A percentile compares a stretch with the other conserved stretches of the same genome.
phyloP scores from a whole-genome alignment of 495 filamentous ascomycete species.

The Parachaetomium inaequale region DNA sequence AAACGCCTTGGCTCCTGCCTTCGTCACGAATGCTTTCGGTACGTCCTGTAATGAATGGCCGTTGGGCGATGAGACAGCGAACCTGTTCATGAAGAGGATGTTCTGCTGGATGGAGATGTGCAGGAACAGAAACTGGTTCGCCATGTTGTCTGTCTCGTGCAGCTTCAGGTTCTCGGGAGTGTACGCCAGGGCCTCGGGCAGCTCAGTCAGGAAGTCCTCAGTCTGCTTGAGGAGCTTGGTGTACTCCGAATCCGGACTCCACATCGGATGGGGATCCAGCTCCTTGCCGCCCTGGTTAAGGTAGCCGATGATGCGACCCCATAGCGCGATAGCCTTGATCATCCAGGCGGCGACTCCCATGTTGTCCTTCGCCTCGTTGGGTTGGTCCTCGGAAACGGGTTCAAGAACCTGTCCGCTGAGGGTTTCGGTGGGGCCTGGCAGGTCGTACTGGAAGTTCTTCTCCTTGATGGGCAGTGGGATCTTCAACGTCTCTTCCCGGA shows the following conservation, averaged over 20 bases:
- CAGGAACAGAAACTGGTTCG: conserved; percentile 91
- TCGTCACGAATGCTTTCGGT: conserved; percentile 74
- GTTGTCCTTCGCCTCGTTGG: conserved; percentile 70
- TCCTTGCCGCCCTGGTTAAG: conserved; percentile 89
- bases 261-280: conserved; percentile 69
- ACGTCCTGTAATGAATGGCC: conserved; percentile 67
- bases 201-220: conserved; percentile 61
- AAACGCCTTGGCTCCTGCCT: conserved; percentile 70
- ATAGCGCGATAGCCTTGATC: conserved; percentile 78
- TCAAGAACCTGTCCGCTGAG: conserved; percentile 70
- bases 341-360: conserved; percentile 95
- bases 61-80: conserved; percentile 71
- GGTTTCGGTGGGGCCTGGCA: conserved; percentile 82
- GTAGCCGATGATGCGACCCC: conserved; percentile 87
- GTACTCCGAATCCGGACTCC: conserved; percentile 77
- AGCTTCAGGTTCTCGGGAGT: conserved; percentile 77
- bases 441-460: conserved; percentile 84
- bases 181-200: conserved; percentile 70
- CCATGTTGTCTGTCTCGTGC: conserved; percentile 77
- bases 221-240: conserved; percentile 65
- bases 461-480: conserved; percentile 91
- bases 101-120: conserved; percentile 89
- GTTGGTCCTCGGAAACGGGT: conserved; percentile 55
- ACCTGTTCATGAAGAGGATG: conserved; percentile 84
- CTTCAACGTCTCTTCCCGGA: conserved; percentile 81